Evolutionary conservation across 495 filamentous ascomycete genomes (phyloP), one percentile per base, ranked within the genome.

Genomic region (Arthonia radiata): DNA sequence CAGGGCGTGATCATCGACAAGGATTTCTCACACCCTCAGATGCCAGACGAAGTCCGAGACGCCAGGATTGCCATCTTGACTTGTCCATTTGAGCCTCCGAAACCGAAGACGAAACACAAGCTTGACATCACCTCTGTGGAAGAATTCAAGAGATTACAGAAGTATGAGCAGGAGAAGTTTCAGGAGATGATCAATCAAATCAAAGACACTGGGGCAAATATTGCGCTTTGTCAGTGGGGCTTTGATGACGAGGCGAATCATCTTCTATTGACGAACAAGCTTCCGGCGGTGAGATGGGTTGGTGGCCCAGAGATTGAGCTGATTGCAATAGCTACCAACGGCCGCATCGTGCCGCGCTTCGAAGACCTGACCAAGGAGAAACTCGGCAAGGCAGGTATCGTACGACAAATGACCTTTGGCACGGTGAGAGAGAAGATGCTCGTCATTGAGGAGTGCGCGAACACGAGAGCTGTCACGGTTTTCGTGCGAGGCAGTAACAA

Each of bases 21-120:
- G 55, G 86, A 99, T 49, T 94, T 99, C 56, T 99, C 86, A 17
- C 86, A 99, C 50, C 89, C 86, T 10, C 86, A 99, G 49, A 99
- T 99, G 86, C 86, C 86, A 15, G 70, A 69, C 27, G 74, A 91
- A 48, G 83, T 99, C 28, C 58, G 53, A 29, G 77, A 99, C 51
- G 86, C 89, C 38, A 94, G 93, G 54, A 61, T 99, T 40, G 86
- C 86, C 22, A 94, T 99, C 40, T 57, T 99, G 24, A 99, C 86
- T 23, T 99, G 86, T 46, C 81, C 86, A 1, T 94, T 99, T 48
- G 86, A 99, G 54, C 86, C 86, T n/a, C 86, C 86, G 10, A 99
- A 99, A 61, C 86, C 86, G 25, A 99, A 99, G 68, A 99, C 86
- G 15, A 99, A 99, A 64, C 86, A 99, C 55, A 92, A 91, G 63